Percentiles rank a stretch among this genome's conserved stretches.
Evolutionary conservation across 768 basidiomycete genomes (phyloP).

Genomic region (Tulasnella sp.): DNA sequence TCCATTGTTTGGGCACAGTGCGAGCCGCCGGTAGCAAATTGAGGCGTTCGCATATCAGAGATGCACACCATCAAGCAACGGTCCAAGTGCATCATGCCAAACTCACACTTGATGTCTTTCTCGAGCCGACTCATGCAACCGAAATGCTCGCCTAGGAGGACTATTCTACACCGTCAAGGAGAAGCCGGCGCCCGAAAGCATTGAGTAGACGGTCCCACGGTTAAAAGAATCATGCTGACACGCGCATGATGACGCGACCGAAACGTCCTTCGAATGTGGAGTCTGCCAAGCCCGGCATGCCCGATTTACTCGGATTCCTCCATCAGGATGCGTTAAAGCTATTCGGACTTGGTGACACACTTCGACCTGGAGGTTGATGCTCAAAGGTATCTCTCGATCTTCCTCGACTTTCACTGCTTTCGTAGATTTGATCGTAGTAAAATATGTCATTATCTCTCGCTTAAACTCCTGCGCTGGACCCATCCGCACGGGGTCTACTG

Average conservation of each 20-base stretch:
- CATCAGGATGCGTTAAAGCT: not conserved
- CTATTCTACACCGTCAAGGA: not conserved
- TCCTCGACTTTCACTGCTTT: too few relatives aligned
- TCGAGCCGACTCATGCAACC: too few relatives aligned
- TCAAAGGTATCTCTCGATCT: too few relatives aligned
- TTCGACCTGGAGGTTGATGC: too few relatives aligned
- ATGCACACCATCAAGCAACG: not conserved
- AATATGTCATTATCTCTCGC: too few relatives aligned
- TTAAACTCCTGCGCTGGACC: too few relatives aligned
- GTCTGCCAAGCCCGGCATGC: not conserved
- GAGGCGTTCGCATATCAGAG: not conserved
- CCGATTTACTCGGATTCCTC: not conserved
- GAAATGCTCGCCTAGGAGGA: too few relatives aligned
- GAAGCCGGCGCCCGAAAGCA: not conserved
- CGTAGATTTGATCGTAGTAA: too few relatives aligned
- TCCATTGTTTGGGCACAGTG: not conserved
- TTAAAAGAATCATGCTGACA: not conserved
- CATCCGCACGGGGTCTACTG: too few relatives aligned
- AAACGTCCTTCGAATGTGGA: not conserved
- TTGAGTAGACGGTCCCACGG: not conserved
- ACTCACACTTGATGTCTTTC: too few relatives aligned
- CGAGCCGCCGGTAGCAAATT: not conserved
- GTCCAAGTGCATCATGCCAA: too few relatives aligned
- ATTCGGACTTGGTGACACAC: too few relatives aligned
- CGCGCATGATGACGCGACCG: not conserved